Evolutionary conservation across 2,329 filamentous ascomycete species (phyloP), one percentile per base, ranked within the genome.

Genomic region (Cladosporium sp.): DNA sequence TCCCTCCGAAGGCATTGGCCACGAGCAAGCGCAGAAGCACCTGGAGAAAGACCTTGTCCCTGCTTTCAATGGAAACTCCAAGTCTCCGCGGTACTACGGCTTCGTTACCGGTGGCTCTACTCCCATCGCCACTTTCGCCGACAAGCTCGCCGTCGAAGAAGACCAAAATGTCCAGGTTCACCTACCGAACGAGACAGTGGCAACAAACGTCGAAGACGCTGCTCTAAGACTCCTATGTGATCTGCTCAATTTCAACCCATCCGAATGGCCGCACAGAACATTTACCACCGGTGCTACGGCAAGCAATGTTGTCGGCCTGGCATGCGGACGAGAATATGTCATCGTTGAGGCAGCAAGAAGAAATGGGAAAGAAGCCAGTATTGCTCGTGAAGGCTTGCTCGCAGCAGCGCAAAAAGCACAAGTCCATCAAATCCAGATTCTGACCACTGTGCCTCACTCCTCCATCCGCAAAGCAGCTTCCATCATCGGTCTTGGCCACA

Each of bases 131-230:
- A 85, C 90, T 70, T 86, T 91, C 63, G 93, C 92, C 1, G 94
- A 97, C 76, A 90, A 92, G 69, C 79, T 97, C n/a, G 92, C 94
- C 67, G 89, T 89, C 5, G 85, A 86, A 10, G 85, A 89, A 67
- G 93, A 97, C 75, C 92, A 96, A 75, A 97, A 93, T 76, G 88
- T 93, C 5, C 85, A 89, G 66, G 91, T 96, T 0, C 93, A 97
- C 76, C 81, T 97, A 1, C 89, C 92, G 0, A 80, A 82, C 23
- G 91, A 97, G 76, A 90, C 88, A 0, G 84, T 93, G 33, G 85
- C 88, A 23, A 96, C 92, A 0, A 85, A 88, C 28, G 84, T 97
- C 11, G 93, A 97, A 77, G 87, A 89, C 68, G 82, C 84, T 16
- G 88, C 93, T 0, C 78, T 97, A 62, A 78, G 81, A 21, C 86